Base-by-base conservation (phyloP, 2,329 filamentous ascomycete species). In the Epicoccum nigrum region DNA sequence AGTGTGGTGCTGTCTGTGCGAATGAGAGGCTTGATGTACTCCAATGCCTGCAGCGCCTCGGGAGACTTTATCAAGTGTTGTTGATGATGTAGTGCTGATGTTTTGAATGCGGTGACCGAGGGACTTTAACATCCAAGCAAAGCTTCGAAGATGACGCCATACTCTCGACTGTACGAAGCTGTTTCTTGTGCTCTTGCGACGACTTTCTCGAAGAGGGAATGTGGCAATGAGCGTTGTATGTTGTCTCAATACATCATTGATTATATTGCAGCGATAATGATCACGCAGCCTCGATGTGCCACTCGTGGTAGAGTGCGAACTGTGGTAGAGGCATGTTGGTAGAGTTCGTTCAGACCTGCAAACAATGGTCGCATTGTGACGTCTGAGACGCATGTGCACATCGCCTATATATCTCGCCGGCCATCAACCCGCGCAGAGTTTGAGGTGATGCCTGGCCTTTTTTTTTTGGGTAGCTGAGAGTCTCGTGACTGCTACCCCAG, bases 81-180 rank as follows among this genome's bases (percentile, higher is more conserved):
- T 31, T 65, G 49, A 35, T 63, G 68, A 12, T 59, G 45, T 1
- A 71, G 71, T 47, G 77, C 76, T 4, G 75, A 69, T 4, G 65
- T 32, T 1, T 68, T 64, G 60, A 76, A 79, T 15, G 78, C 71
- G 7, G 68, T 67, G 33, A 71, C 55, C 13, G 67, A 56, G 1
- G 72, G 65, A 31, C 70, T 67, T 39, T 72, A 63, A 32, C 75
- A 71, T 53, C 78, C 73, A 5, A 75, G 64, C 1, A 76, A 65
- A 2, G 76, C 76, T 64, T 78, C 67, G 17, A 69, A 65, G 3
- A 74, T 71, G 7, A 71, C 75, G 15, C 73, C 74, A 33, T 73
- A 74, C 54, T 79, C 76, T 75, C 74, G 76, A 54, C 69, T 73
- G 51, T 75, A 74, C 1, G 64, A 64, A 17, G 75, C 67, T 7